A percentile compares a stretch with the other conserved stretches of the same genome.
Evolutionary conservation across 768 basidiomycete species (phyloP).

Genomic region (Polyporus arcularius): DNA sequence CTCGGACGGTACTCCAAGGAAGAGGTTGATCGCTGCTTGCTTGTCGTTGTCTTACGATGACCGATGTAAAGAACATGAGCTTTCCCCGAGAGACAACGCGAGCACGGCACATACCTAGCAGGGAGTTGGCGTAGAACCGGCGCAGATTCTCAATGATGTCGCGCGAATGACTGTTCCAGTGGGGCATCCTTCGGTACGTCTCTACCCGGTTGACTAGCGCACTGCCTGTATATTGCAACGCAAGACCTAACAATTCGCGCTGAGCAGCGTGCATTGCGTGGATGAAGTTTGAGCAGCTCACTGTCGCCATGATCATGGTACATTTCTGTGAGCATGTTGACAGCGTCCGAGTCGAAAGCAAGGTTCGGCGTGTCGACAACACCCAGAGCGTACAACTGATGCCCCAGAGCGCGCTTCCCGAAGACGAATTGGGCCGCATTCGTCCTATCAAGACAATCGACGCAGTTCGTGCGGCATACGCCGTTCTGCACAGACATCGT

Average conservation of each 20-base stretch:
- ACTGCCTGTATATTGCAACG: constrained; percentile 95
- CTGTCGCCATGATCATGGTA: constrained; percentile 97
- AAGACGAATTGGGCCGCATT: constrained; percentile 98
- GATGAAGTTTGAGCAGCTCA: constrained; percentile 38
- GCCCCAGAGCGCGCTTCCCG: constrained; percentile 90
- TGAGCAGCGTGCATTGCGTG: not conserved
- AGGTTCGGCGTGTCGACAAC: constrained; percentile 84
- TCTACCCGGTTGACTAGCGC: constrained; percentile 95
- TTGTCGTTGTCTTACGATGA: constrained; percentile 82
- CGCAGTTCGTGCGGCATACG: constrained; percentile 92
- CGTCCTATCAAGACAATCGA: constrained; percentile 95
- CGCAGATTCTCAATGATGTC: constrained; percentile 96
- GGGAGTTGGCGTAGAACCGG: constrained; percentile 92
- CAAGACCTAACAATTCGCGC: constrained; percentile 60
- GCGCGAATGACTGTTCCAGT: constrained; percentile 96
- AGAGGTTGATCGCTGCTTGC: constrained; percentile 96
- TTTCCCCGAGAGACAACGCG: not conserved
- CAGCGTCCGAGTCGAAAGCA: constrained; percentile 90
- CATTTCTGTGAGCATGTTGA: constrained; percentile 98
- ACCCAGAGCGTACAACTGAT: constrained; percentile 94
- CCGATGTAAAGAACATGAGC: not conserved
- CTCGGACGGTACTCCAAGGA: constrained; percentile 71
- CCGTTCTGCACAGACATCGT: constrained; percentile 87
- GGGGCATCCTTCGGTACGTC: constrained; percentile 92
- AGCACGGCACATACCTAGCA: constrained; percentile 58